Evolutionary conservation across 2,329 filamentous ascomycete genomes (phyloP).

Genomic region (Capronia americana): DNA sequence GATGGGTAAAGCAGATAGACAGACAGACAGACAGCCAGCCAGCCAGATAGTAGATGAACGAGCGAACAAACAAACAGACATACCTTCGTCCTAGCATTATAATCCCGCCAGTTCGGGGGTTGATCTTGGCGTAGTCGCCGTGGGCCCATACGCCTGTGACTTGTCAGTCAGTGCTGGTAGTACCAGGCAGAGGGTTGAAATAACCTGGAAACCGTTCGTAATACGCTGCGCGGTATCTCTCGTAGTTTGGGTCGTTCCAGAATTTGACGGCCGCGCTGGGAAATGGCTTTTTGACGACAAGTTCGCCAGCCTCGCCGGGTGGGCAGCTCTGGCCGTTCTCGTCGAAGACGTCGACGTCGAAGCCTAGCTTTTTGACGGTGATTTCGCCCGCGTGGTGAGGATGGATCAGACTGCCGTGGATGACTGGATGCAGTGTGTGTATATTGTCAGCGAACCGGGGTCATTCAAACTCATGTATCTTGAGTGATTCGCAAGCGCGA

Average conservation of each 20-base stretch:
- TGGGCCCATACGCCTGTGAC: constrained; percentile 58
- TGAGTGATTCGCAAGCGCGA: too few species aligned
- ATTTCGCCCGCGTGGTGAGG: constrained; percentile 68
- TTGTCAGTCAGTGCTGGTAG: background rate
- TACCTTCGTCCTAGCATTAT: constrained; percentile 27
- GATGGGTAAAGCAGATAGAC: too few species aligned
- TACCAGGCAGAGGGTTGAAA: too few species aligned
- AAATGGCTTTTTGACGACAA: constrained; percentile 73
- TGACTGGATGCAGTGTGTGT: constrained; percentile 26
- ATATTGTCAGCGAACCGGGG: too few species aligned
- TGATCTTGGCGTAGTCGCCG: constrained; percentile 59
- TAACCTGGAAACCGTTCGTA: constrained; percentile 24
- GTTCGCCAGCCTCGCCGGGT: constrained; percentile 71
- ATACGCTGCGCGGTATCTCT: constrained; percentile 57
- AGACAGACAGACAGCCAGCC: too few species aligned
- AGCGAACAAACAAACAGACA: too few species aligned
- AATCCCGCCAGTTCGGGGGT: constrained; percentile 20
- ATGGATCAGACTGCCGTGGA: constrained; percentile 67
- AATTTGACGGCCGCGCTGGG: constrained; percentile 77
- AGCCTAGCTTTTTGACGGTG: constrained; percentile 60
- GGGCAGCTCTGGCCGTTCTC: constrained; percentile 2
- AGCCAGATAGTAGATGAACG: too few species aligned
- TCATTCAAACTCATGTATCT: too few species aligned
- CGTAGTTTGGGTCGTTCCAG: constrained; percentile 60
- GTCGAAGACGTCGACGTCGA: constrained; percentile 22